Evolutionary conservation across 1,139 yeast genomes (phyloP).

Genomic region (Geotrichum citri-aurantii): DNA sequence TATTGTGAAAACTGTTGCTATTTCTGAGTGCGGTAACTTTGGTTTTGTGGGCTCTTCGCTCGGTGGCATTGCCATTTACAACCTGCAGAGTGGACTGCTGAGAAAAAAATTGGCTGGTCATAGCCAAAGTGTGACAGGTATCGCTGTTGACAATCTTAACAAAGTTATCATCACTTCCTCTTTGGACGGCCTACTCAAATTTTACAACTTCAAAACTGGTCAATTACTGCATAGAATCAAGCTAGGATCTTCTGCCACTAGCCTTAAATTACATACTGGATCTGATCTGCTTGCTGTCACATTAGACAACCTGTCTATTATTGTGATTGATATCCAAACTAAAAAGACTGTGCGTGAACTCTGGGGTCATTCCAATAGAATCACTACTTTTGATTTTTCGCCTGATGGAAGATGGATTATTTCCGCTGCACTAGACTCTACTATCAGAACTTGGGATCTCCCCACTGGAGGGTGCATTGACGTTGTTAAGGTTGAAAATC

Average conservation of each 20-base stretch:
- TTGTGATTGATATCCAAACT: conserved; percentile 75
- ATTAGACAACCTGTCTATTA: conserved; percentile 79
- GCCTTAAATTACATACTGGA: conserved; percentile 67
- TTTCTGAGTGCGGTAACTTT: conserved; percentile 93
- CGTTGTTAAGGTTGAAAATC: conserved; percentile 71
- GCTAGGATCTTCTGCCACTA: conserved; percentile 72
- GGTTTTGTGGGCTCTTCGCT: conserved; percentile 85
- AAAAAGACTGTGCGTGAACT: conserved; percentile 79
- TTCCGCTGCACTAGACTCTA: conserved; percentile 75
- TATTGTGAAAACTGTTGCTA: conserved; percentile 69
- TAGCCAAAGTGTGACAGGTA: conserved; percentile 77
- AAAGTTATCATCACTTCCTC: conserved; percentile 81
- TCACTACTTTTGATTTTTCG: conserved; percentile 83
- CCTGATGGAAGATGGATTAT: conserved; percentile 97
- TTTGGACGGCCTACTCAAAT: conserved; percentile 82
- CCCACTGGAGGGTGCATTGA: conserved; percentile 98
- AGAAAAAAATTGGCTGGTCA: conserved; percentile 62
- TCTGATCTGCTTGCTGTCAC: conserved; percentile 84
- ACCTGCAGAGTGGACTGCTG: conserved; percentile 80
- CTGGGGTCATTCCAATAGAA: conserved; percentile 85
- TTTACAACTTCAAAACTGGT: conserved; percentile 71
- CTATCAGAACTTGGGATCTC: conserved; percentile 94
- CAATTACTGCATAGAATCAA: conserved; percentile 61
- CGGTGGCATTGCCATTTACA: conserved; percentile 87
- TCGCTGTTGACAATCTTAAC: conserved; percentile 87